A percentile compares a stretch with the other conserved stretches of the same genome.
Conservation (phyloP, 345 rosid species). For the Eucalyptus caleyi region DNA sequence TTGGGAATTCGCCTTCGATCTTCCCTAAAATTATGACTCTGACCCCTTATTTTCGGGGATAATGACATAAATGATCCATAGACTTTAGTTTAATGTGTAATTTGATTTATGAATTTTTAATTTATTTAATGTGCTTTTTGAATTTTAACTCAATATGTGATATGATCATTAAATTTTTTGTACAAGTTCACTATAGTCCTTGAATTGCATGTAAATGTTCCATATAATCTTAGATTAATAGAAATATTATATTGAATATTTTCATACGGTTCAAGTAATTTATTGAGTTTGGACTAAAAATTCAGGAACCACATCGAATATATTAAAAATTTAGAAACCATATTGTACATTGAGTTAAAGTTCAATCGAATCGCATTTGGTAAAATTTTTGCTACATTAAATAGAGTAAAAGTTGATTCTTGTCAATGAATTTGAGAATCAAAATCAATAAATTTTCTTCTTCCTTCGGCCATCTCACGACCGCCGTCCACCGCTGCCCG, state of each 20-base stretch:
- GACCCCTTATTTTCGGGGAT: rapidly evolving
- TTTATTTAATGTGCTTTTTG: rapidly evolving
- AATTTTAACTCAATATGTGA: rapidly evolving
- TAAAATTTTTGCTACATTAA: rapidly evolving
- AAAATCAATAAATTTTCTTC: too few species aligned
- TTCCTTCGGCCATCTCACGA: too few species aligned
- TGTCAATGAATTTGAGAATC: too few species aligned
- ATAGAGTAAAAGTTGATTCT: rapidly evolving
- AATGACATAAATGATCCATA: rapidly evolving
- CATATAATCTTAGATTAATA: not conserved
- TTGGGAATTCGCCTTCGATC: not conserved
- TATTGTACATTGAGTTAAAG: rapidly evolving
- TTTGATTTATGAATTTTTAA: rapidly evolving
- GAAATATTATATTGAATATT: rapidly evolving
- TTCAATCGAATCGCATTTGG: too few species aligned
- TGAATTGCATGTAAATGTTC: too few species aligned
- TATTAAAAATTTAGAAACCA: rapidly evolving
- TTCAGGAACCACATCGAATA: rapidly evolving
- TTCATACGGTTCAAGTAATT: rapidly evolving
- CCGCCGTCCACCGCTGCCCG: too few species aligned
- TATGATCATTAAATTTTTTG: rapidly evolving
- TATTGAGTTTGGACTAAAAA: too few species aligned
- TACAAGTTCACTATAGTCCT: too few species aligned
- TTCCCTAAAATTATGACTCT: not conserved
- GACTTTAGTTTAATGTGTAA: rapidly evolving